These are phyloP conservation scores for Xylaria sp. DNA, from an alignment of 2,329 filamentous ascomycete species.

Conservation along the genomic window DNA sequence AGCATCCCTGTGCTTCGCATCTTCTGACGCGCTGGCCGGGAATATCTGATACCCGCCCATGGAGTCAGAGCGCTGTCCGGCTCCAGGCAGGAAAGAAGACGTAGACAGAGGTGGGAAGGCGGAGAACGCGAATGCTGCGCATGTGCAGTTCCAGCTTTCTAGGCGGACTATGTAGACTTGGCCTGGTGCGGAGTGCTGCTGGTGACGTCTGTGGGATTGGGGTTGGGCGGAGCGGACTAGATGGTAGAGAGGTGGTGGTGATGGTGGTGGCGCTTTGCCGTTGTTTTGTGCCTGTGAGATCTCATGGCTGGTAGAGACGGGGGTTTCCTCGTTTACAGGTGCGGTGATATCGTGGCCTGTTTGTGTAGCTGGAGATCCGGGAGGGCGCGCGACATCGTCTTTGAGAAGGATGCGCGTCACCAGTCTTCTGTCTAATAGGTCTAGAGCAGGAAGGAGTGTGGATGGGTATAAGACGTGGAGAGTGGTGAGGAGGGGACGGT, in stretches of 20 bases:
- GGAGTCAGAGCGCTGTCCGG: background rate
- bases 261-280: background rate
- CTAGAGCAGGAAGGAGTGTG: conserved; percentile 81
- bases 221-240: conserved; percentile 66
- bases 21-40: background rate
- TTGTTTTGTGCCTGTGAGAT: background rate
- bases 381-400: background rate
- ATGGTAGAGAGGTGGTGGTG: conserved; percentile 51
- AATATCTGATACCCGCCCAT: background rate
- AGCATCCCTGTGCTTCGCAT: conserved; percentile 13
- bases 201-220: conserved; percentile 38
- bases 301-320: background rate
- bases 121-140: conserved; percentile 80
- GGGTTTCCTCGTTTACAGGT: background rate
- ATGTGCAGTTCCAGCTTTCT: conserved; percentile 84
- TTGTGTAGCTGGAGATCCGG: conserved; percentile 4
- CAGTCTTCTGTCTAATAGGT: conserved; percentile 80
- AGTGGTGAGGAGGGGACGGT: conserved; percentile 69
- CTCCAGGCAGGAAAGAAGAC: background rate
- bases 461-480: conserved; percentile 86
- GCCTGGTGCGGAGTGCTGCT: conserved; percentile 26
- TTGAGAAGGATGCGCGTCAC: conserved; percentile 61
- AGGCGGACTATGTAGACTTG: conserved; percentile 73
- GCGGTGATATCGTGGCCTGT: background rate
- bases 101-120: conserved; percentile 58